phyloP scores from a whole-genome alignment of 371 early-diverging fungal genomes.

The Mycotypha africana region DNA sequence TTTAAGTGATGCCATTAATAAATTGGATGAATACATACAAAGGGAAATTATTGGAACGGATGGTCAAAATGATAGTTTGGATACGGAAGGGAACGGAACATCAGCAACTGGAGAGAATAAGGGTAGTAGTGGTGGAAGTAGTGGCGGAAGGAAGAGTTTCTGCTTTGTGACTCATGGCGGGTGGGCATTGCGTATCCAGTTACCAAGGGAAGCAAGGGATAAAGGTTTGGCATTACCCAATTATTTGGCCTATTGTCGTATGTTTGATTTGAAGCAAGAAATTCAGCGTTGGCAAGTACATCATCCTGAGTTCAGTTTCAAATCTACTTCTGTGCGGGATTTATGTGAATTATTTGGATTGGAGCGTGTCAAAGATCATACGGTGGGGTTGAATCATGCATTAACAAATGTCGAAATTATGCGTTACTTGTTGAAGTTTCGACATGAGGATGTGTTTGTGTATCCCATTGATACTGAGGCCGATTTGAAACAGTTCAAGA shows the following conservation, averaged over 20 bases:
- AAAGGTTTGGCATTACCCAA: slow-evolving; percentile 60
- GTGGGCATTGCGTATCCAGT: slow-evolving; percentile 68
- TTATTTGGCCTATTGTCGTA: slow-evolving; percentile 53
- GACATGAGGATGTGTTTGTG: slow-evolving; percentile 58
- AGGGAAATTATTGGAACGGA: too few relatives aligned
- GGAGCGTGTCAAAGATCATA: slow-evolving; percentile 34
- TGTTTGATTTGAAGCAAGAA: slow-evolving; percentile 76
- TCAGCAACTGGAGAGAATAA: too few relatives aligned
- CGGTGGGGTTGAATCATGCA: slow-evolving; percentile 57
- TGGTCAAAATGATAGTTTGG: too few relatives aligned
- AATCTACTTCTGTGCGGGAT: slow-evolving; percentile 55
- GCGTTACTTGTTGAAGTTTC: slow-evolving; percentile 45
- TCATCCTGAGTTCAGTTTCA: slow-evolving; percentile 52
- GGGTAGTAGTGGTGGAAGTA: too few relatives aligned
- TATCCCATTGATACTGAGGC: slow-evolving; percentile 63
- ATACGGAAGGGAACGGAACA: too few relatives aligned
- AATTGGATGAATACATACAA: slow-evolving; percentile 56
- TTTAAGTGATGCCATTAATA: slow-evolving; percentile 52
- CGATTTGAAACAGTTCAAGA: slow-evolving; percentile 61
- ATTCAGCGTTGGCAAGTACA: slow-evolving; percentile 63
- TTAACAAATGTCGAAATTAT: slow-evolving; percentile 59
- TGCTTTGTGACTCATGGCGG: slow-evolving; percentile 77
- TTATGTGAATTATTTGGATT: slow-evolving; percentile 58
- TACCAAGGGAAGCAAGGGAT: slow-evolving; percentile 66
- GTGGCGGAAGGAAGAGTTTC: slow-evolving; percentile 42